A percentile compares a stretch with the other conserved stretches of the same genome.
Evolutionary conservation across 495 filamentous ascomycete species (phyloP).

Genomic region (Aspergillus asperescens): DNA sequence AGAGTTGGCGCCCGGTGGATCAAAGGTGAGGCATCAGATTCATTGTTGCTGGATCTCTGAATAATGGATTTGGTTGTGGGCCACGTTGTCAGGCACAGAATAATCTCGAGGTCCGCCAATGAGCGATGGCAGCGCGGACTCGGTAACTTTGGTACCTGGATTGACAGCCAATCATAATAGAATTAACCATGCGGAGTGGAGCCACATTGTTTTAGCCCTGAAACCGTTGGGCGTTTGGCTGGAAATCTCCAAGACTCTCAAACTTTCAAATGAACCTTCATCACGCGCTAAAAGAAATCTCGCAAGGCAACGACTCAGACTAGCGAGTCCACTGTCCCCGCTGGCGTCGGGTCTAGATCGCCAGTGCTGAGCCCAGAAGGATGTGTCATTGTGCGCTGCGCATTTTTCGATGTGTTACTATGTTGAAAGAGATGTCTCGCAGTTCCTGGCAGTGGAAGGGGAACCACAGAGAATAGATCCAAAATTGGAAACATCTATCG

Average conservation of each 20-base stretch:
- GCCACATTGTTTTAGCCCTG: conserved; percentile 1
- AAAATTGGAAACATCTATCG: neutral
- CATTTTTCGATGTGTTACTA: neutral
- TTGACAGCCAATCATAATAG: neutral
- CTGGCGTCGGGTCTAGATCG: neutral
- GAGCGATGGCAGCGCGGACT: neutral
- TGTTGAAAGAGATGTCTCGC: neutral
- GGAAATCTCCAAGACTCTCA: too few relatives aligned
- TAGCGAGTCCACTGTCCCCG: neutral
- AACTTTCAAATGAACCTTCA: too few relatives aligned
- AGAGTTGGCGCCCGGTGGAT: neutral
- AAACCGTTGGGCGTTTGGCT: conserved; percentile 8
- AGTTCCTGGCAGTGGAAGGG: neutral
- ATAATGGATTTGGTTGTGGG: conserved; percentile 1
- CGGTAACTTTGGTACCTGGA: conserved; percentile 2
- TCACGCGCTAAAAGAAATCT: conserved; percentile 3
- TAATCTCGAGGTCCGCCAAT: neutral
- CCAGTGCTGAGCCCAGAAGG: neutral
- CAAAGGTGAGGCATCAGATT: conserved; percentile 5
- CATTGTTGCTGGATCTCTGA: neutral
- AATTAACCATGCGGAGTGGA: neutral
- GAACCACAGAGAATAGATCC: neutral
- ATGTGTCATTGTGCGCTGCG: conserved; percentile 2
- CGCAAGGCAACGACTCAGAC: too few relatives aligned
- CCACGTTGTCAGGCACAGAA: conserved; percentile 6